Conservation (phyloP, 495 filamentous ascomycete species). For the Aspergillus steynii region DNA sequence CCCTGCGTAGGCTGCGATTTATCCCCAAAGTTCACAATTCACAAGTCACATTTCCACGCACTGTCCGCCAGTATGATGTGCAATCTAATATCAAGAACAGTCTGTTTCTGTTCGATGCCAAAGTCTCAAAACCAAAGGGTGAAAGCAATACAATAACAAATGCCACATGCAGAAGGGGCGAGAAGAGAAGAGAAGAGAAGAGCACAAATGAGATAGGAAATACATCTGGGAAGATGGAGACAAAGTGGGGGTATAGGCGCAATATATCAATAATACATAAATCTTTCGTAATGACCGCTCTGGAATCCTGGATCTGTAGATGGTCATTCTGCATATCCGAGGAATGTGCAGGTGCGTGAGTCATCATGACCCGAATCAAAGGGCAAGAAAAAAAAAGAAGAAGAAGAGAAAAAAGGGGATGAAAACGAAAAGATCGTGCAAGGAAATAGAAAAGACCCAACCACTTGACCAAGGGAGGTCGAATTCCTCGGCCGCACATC, state of each 20-base stretch:
- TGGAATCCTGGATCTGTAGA: neutral
- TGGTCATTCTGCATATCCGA: neutral
- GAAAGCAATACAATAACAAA: neutral
- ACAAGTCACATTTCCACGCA: neutral
- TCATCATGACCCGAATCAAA: neutral
- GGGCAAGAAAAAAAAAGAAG: neutral
- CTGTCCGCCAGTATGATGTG: neutral
- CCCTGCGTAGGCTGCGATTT: neutral
- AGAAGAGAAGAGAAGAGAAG: constrained; percentile 39
- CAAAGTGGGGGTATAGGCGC: constrained; percentile 29
- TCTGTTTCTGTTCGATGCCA: constrained; percentile 11
- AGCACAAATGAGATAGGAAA: constrained; percentile 36
- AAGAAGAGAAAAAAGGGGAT: neutral
- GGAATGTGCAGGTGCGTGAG: neutral
- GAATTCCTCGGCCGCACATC: constrained; percentile 4
- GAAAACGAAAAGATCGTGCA: neutral
- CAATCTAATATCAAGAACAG: constrained; percentile 7
- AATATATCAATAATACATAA: constrained; percentile 29
- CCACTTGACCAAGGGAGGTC: constrained; percentile 2
- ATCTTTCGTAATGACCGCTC: neutral
- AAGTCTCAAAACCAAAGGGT: neutral
- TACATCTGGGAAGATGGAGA: neutral
- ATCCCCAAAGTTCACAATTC: neutral
- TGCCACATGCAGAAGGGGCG: neutral
- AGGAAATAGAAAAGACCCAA: neutral